These are phyloP conservation scores for Grifola frondosa DNA, from an alignment of 1,284 basidiomycete genomes.

Conservation along the genomic window DNA sequence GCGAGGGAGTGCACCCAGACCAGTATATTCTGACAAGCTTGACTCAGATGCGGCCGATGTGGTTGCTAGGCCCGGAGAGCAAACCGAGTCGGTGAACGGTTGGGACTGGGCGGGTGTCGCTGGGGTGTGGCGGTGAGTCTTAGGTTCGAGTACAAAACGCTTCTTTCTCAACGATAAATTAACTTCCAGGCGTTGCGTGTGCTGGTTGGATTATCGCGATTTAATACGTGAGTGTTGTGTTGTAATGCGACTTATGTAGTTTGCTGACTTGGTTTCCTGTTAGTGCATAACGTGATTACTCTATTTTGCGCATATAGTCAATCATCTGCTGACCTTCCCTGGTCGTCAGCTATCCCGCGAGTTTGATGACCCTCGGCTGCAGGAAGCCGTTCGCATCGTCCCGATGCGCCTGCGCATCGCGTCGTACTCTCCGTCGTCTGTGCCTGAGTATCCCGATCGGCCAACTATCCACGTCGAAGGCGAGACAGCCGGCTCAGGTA, in stretches of 20 bases:
- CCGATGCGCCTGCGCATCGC: constrained; percentile 48
- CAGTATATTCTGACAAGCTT: no score
- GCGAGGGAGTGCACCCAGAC: constrained; percentile 42
- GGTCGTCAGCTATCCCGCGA: constrained; percentile 22
- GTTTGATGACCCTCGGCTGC: constrained; percentile 32
- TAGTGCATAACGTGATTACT: constrained; percentile 40
- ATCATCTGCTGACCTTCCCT: background rate
- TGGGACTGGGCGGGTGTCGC: constrained; percentile 61
- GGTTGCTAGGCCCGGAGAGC: no score
- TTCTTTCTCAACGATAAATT: background rate
- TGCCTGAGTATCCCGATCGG: constrained; percentile 34
- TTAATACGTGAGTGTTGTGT: constrained; percentile 42
- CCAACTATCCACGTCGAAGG: constrained; percentile 55
- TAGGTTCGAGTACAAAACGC: no score
- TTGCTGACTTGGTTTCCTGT: constrained; percentile 2
- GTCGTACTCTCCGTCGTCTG: constrained; percentile 40
- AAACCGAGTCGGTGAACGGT: no score
- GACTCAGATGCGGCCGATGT: no score
- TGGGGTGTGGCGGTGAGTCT: constrained; percentile 51
- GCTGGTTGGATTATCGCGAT: constrained; percentile 59
- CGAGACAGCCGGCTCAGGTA: constrained; percentile 37
- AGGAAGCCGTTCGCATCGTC: constrained; percentile 54
- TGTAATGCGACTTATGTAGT: background rate
- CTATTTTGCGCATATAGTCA: background rate
- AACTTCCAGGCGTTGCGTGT: constrained; percentile 46